These are phyloP conservation scores for Aspergillus cristatus DNA, from an alignment of 495 filamentous ascomycete genomes.

Conservation along the genomic window DNA sequence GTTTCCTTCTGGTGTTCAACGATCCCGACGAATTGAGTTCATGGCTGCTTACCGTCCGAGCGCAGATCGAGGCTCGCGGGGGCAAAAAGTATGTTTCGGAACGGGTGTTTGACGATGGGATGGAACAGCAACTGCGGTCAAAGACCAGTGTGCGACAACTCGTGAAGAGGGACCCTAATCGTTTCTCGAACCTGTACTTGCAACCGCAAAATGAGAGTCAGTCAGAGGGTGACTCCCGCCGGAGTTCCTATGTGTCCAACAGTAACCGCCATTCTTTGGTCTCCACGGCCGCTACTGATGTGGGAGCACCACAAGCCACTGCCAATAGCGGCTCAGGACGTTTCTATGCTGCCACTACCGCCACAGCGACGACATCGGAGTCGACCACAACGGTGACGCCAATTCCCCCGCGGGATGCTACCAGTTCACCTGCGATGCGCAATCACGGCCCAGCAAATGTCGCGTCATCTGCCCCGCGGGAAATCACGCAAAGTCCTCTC, in stretches of 20 bases:
- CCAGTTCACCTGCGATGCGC: constrained; percentile 8
- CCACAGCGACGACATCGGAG: no score
- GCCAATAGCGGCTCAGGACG: constrained; percentile 7
- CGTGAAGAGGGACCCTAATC: constrained; percentile 45
- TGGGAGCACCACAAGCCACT: constrained; percentile 8
- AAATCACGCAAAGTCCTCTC: constrained; percentile 15
- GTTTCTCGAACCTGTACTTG: constrained; percentile 52
- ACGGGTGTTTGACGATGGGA: constrained; percentile 24
- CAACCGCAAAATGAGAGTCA: constrained; percentile 32
- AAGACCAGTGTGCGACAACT: constrained; percentile 26
- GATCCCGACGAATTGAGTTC: constrained; percentile 76
- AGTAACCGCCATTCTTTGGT: constrained; percentile 11
- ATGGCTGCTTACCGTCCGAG: constrained; percentile 60
- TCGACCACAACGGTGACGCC: constrained; percentile 5
- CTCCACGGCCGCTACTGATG: constrained; percentile 22
- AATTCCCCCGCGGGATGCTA: constrained; percentile 5
- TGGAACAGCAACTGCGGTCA: constrained; percentile 31
- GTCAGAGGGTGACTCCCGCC: constrained; percentile 7
- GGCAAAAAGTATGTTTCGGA: constrained; percentile 58
- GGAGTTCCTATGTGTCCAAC: constrained; percentile 17
- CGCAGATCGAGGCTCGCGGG: constrained; percentile 59
- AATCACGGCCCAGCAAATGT: constrained; percentile 7
- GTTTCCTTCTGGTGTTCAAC: constrained; percentile 71
- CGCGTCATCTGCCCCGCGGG: constrained; percentile 5
- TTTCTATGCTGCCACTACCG: constrained; percentile 17